Evolutionary conservation across 2,329 filamentous ascomycete species (phyloP), one percentile per base, ranked within the genome.

Genomic region (Microcera coccophila): DNA sequence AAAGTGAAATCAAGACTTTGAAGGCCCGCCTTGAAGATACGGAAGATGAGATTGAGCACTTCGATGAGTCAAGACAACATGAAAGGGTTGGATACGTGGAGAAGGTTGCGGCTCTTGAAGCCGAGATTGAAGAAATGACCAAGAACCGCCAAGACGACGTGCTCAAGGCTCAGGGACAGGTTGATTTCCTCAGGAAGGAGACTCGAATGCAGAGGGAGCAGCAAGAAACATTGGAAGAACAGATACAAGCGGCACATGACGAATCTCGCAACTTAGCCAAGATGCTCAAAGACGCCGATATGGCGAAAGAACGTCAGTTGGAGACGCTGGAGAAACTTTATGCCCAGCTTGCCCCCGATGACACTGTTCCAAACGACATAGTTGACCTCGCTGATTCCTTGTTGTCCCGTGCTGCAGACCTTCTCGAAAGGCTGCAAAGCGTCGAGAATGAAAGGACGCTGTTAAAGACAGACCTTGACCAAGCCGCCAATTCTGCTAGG

Each of bases 41-140:
- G 5, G 93, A 98, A 65, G 90, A 96, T 57, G 90, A 95, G 60
- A 79, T 97, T 39, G 90, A 96, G 55, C 79, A 89, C 46, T 79
- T 91, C 41, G 76, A 88, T 32, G 88, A 89, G 55, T 90, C 86
- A 31, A 79, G 87, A 33, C 89, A 96, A 53, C 84, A 94, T 53
- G 87, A 93, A 57, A 87, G 83, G 58, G 80, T 79, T 4, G 76
- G 78, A 3, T 76, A 83, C 34, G 84, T 91, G 49, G 79, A 85
- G 36, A 82, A 76, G 44, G 71, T 90, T 22, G 80, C 80, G 35
- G 71, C 74, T 8, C 74, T 95, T 1, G 79, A 90, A 56, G 71
- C 78, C 14, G 86, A 95, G 54, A 68, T 95, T 14, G 80, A 87
- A 42, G 77, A 75, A 38, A 63, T 84, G 14, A 73, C 69, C 26